A percentile compares a stretch with the other conserved stretches of the same genome.
Evolutionary conservation across 2,329 filamentous ascomycete species (phyloP).

Genomic region (Cladophialophora exuberans): DNA sequence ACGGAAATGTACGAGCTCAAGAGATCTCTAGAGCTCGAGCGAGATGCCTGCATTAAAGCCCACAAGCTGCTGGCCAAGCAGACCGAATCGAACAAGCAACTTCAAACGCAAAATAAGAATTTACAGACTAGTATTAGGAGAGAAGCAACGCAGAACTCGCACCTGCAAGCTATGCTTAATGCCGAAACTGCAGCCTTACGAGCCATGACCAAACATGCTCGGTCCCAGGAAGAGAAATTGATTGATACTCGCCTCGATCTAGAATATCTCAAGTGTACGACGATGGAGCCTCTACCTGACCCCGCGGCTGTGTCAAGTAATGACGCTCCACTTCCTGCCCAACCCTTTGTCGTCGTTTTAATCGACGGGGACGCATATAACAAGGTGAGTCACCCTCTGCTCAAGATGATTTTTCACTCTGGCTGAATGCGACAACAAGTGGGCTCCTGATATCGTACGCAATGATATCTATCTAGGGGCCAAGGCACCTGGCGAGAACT

Average conservation of each 20-base stretch:
- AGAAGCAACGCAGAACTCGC: not conserved
- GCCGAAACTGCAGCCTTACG: constrained; percentile 16
- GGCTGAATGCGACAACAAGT: constrained; percentile 1
- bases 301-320: not conserved
- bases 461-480: not conserved
- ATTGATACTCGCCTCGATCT: constrained; percentile 26
- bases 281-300: constrained; percentile 1
- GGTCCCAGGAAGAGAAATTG: constrained; percentile 9
- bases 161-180: constrained; percentile 21
- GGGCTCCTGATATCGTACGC: constrained; percentile 8
- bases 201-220: constrained; percentile 19
- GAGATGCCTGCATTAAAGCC: not conserved
- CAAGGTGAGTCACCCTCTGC: constrained; percentile 14
- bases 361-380: constrained; percentile 34
- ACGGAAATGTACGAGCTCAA: constrained; percentile 20
- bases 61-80: constrained; percentile 6
- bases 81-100: not conserved
- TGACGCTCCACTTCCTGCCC: constrained; percentile 20
- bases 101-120: not conserved
- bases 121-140: constrained; percentile 14
- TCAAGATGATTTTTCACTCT: not conserved
- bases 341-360: constrained; percentile 32
- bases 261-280: constrained; percentile 26
- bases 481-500: not conserved
- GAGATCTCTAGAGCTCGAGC: constrained; percentile 1